A percentile compares a stretch with the other conserved stretches of the same genome.
These are phyloP conservation scores for Guadua angustifolia DNA, from an alignment of 176 grass and related monocot species.

Conservation along the genomic window DNA sequence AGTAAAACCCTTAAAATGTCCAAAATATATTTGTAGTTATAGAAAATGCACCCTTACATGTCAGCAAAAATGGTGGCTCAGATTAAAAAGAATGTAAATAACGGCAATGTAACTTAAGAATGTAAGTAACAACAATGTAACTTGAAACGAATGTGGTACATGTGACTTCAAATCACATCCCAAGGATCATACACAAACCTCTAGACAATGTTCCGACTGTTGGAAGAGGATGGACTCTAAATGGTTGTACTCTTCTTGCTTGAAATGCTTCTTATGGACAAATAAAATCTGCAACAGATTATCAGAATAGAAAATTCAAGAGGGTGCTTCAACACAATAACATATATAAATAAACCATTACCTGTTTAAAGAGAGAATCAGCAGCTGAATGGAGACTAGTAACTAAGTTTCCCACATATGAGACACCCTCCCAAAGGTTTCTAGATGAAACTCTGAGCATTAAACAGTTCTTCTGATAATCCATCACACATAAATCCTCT, in stretches of 20 bases:
- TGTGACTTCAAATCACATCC: conserved; percentile 10
- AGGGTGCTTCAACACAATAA: conserved; percentile 23
- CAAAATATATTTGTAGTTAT: background rate
- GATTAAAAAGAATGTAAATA: background rate
- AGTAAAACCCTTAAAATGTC: background rate
- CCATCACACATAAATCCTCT: conserved; percentile 54
- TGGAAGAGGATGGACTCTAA: conserved; percentile 66
- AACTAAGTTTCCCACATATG: conserved; percentile 50
- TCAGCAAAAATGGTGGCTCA: background rate
- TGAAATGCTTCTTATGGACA: conserved; percentile 79
- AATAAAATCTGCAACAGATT: conserved; percentile 72
- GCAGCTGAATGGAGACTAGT: conserved; percentile 61
- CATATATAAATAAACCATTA: conserved; percentile 39
- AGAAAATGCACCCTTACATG: background rate
- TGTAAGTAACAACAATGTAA: background rate
- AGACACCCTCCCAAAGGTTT: conserved; percentile 77
- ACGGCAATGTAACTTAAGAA: background rate
- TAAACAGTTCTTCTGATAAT: conserved; percentile 66
- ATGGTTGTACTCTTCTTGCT: conserved; percentile 49
- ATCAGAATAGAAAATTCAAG: conserved; percentile 31
- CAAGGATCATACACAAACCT: conserved; percentile 48
- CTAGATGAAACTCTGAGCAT: conserved; percentile 80
- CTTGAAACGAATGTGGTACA: background rate
- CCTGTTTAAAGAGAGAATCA: conserved; percentile 88
- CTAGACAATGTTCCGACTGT: conserved; percentile 44